Base-by-base conservation (phyloP, 768 basidiomycete species). In the Tremella mesenterica region DNA sequence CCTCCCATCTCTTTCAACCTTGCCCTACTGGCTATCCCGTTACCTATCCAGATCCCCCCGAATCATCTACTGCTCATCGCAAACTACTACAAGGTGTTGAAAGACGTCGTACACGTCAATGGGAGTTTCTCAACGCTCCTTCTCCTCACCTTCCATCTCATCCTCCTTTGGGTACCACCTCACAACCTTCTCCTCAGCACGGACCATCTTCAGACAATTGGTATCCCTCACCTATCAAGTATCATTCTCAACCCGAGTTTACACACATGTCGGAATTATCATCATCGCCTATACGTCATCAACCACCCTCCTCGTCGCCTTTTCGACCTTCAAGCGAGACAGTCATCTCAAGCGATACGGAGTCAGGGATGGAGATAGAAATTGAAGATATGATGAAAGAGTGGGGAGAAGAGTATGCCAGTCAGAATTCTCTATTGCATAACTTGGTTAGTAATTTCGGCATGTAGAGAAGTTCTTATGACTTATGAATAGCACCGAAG, bases 371-470 rank as follows among this genome's bases (percentile, higher is more conserved):
- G 21, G 45, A 50, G 26, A 50, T 56, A 60, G 53, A 54, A 16
- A 39, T 52, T 36, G 63, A 65, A 21, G 67, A 65, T 43, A 61
- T 65, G 54, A 54, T 53, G 20, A 43, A 50, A 26, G 64, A 63
- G 50, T 69, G 67, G 67, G 67, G 67, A 2, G 59, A 55, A 25
- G 62, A 59, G 25, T 69, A 69, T 47, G 53, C 58, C 6, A 45
- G 30, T 10, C 64, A 65, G 48, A 69, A 69, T 53, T 50, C 53
- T 16, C 52, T 69, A 12, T 43, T 69, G 52, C 52, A 60, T 53
- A 56, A 39, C 48, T 33, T 69, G 47, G 64, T 69, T 26, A 60
- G 67, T 53, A 31, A 3, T 6, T 26, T 28, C 9, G 12, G 18
- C 34, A 12, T 36, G 34, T 18, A 12, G 12, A 36, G 12, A 12